Conservation (phyloP, 2,329 filamentous ascomycete genomes). For the Diaporthe sp. region DNA sequence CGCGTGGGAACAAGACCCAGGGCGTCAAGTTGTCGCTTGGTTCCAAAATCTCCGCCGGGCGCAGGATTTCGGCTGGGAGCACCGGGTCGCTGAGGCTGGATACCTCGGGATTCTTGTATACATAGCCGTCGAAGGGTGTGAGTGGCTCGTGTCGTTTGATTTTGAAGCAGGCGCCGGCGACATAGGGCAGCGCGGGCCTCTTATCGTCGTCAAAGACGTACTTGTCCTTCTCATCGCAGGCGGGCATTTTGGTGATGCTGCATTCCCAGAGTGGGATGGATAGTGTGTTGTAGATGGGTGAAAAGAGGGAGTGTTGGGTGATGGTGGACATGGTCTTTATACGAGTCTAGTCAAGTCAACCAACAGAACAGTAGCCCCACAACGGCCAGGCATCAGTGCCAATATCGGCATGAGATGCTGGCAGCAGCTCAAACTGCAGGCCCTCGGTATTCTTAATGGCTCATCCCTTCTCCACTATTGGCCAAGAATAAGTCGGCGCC, state of each 20-base stretch:
- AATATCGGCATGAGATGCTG: background rate
- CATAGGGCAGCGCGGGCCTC: constrained; percentile 1
- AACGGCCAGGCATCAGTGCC: background rate
- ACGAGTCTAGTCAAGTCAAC: background rate
- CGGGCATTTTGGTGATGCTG: background rate
- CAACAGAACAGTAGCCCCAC: background rate
- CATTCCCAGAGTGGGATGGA: background rate
- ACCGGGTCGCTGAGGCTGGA: constrained; percentile 2
- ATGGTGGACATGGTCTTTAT: background rate
- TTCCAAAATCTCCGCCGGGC: background rate
- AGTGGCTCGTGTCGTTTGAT: constrained; percentile 11
- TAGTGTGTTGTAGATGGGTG: background rate
- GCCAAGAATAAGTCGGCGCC: background rate
- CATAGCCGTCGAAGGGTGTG: constrained; percentile 1
- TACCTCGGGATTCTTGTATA: background rate
- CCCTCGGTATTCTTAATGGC: background rate
- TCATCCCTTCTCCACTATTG: background rate
- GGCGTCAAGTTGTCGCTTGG: constrained; percentile 7
- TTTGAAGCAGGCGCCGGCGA: background rate
- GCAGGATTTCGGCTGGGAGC: background rate
- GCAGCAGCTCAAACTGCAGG: background rate
- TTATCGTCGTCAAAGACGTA: constrained; percentile 6
- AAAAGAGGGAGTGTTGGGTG: background rate
- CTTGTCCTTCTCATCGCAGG: background rate
- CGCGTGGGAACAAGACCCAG: background rate